These are phyloP conservation scores for Hirsutella thompsonii DNA, from an alignment of 2,329 filamentous ascomycete genomes.

Conservation along the genomic window DNA sequence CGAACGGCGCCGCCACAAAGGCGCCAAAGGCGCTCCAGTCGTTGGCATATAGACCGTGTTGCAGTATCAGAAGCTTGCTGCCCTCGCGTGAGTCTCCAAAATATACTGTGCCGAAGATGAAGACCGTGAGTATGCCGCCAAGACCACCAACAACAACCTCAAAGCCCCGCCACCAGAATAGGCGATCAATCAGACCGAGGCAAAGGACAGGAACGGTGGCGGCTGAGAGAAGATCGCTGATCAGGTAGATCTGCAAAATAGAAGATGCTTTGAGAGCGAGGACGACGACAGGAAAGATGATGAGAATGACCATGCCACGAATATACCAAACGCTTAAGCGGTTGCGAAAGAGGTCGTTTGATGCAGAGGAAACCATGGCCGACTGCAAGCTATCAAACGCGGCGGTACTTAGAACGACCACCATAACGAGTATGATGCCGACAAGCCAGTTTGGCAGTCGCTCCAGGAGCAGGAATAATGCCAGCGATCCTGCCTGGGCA, in stretches of 20 bases:
- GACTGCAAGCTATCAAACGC: slow-evolving; percentile 73
- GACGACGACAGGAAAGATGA: slow-evolving; percentile 64
- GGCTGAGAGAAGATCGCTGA: slow-evolving; percentile 68
- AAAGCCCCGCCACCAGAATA: slow-evolving; percentile 69
- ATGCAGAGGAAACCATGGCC: slow-evolving; percentile 74
- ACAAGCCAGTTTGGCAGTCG: slow-evolving; percentile 70
- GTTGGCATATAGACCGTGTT: slow-evolving; percentile 59
- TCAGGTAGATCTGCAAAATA: slow-evolving; percentile 71
- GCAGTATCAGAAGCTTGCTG: slow-evolving; percentile 55
- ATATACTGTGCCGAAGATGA: slow-evolving; percentile 70
- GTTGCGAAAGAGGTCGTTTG: slow-evolving; percentile 78
- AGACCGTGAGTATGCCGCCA: slow-evolving; percentile 66
- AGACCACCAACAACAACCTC: slow-evolving; percentile 69
- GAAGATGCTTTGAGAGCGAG: slow-evolving; percentile 62
- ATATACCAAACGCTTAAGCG: slow-evolving; percentile 64
- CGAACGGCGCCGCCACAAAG: slow-evolving; percentile 68
- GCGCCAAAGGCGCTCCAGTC: slow-evolving; percentile 79
- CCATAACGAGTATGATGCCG: slow-evolving; percentile 70
- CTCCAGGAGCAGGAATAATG: slow-evolving; percentile 64
- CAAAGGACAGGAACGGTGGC: slow-evolving; percentile 63
- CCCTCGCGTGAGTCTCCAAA: slow-evolving; percentile 54
- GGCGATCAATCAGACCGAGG: slow-evolving; percentile 54
- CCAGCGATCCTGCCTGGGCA: slow-evolving; percentile 45
- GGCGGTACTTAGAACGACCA: slow-evolving; percentile 61
- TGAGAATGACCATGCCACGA: slow-evolving; percentile 51